phyloP scores from a whole-genome alignment of 2,329 filamentous ascomycete genomes.

The Alternaria panax region DNA sequence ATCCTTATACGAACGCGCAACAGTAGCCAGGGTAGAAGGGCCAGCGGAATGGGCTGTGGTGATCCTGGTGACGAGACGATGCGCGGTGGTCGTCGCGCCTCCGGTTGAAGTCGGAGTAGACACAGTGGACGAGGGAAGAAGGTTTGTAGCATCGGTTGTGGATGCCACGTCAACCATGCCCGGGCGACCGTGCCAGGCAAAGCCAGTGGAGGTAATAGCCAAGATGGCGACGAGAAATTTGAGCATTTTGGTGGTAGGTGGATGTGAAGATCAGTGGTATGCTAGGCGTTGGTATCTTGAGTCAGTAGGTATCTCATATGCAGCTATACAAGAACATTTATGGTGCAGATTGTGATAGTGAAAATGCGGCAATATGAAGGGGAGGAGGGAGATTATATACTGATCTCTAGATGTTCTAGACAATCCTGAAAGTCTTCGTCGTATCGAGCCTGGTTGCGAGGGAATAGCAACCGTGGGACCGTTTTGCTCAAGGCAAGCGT shows the following conservation, averaged over 20 bases:
- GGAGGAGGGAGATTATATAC: not conserved
- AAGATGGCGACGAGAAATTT: not conserved
- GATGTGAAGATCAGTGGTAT: not conserved
- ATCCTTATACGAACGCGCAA: not conserved
- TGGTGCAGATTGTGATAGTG: not conserved
- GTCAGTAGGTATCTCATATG: too few relatives aligned
- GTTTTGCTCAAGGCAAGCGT: rapidly evolving
- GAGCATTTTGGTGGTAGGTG: not conserved
- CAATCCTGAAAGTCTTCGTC: not conserved
- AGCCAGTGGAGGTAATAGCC: not conserved
- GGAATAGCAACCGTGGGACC: not conserved
- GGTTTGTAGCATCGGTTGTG: not conserved
- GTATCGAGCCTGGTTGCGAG: not conserved
- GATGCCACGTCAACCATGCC: too few relatives aligned
- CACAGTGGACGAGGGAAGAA: not conserved
- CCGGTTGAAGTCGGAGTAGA: not conserved
- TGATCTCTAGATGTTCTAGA: not conserved
- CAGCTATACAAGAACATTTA: not conserved
- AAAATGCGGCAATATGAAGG: not conserved
- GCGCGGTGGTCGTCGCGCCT: not conserved
- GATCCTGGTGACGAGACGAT: too few relatives aligned
- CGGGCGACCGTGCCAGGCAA: not conserved
- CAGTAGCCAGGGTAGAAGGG: not conserved
- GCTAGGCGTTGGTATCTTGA: not conserved
- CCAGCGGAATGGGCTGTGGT: not conserved